These are phyloP conservation scores for Phialophora verrucosa DNA, from an alignment of 2,329 filamentous ascomycete species.

Conservation along the genomic window DNA sequence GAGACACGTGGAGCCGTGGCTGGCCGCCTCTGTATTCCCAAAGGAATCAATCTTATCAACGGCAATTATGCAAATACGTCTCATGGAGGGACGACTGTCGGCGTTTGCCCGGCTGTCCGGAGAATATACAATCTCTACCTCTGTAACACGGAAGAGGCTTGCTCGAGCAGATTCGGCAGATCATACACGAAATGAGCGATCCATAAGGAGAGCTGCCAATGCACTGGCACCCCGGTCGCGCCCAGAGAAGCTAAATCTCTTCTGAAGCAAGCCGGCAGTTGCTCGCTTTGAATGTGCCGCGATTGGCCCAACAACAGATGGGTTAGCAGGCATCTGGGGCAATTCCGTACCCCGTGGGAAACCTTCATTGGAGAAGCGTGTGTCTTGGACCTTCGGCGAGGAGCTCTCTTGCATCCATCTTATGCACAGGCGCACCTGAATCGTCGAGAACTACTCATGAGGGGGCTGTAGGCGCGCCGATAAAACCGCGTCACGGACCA, in stretches of 20 bases:
- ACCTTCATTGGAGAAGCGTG: slow-evolving; percentile 20
- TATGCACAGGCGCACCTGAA: slow-evolving; percentile 11
- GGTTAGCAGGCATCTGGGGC: slow-evolving; percentile 17
- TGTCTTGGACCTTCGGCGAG: background rate
- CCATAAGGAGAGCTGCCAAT: background rate
- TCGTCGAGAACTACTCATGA: slow-evolving; percentile 3
- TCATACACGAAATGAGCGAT: slow-evolving; percentile 3
- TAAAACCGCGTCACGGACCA: slow-evolving; percentile 10
- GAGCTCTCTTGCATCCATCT: slow-evolving; percentile 11
- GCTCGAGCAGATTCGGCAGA: slow-evolving; percentile 5
- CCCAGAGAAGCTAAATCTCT: slow-evolving; percentile 8
- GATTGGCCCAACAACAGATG: slow-evolving; percentile 12
- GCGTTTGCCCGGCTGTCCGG: background rate
- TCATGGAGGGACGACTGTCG: background rate
- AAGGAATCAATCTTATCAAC: background rate
- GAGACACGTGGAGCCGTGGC: background rate
- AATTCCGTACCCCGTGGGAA: slow-evolving; percentile 22
- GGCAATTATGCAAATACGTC: background rate
- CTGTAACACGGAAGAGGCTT: background rate
- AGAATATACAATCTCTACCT: background rate
- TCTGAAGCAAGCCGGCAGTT: slow-evolving; percentile 22
- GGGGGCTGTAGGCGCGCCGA: background rate
- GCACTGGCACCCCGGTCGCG: background rate
- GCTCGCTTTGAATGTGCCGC: background rate
- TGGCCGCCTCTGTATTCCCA: background rate